phyloP scores from a whole-genome alignment of 306 rosid genomes.

The Elaeagnus macrophylla region DNA sequence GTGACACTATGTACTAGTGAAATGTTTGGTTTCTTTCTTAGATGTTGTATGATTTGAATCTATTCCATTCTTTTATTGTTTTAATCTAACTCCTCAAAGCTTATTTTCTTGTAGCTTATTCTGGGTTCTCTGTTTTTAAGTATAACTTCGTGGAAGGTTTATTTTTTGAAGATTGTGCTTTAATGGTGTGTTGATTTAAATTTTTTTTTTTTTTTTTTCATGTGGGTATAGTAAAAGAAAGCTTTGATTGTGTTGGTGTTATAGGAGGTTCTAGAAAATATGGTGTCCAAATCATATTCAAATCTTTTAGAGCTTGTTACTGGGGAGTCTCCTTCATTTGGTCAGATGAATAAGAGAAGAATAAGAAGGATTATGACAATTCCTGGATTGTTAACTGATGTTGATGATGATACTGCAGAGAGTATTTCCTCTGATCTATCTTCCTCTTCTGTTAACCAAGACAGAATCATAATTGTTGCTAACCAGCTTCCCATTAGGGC shows the following conservation, averaged over 20 bases:
- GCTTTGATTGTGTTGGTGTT: conserved; percentile 10
- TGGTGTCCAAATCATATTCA: conserved; percentile 68
- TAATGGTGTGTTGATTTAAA: too few relatives aligned
- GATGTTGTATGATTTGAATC: conserved; percentile 47
- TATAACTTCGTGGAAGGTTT: conserved; percentile 3
- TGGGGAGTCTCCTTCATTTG: conserved; percentile 52
- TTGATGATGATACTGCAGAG: conserved; percentile 52
- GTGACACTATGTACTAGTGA: conserved; percentile 34
- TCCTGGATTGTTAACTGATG: conserved; percentile 56
- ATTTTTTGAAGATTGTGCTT: conserved; percentile 14
- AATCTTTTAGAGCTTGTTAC: conserved; percentile 65
- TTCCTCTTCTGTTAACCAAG: conserved; percentile 39
- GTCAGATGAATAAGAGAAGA: conserved; percentile 38
- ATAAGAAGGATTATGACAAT: conserved; percentile 69
- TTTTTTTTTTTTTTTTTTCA: conserved; percentile 12
- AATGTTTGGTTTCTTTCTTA: conserved; percentile 28
- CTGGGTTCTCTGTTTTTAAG: background rate
- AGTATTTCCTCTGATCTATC: conserved; percentile 51
- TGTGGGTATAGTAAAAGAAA: conserved; percentile 17
- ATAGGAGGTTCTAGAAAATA: background rate
- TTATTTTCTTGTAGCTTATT: conserved; percentile 16
- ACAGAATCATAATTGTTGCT: conserved; percentile 65
- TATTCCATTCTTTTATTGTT: conserved; percentile 30
- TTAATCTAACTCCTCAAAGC: conserved; percentile 36
- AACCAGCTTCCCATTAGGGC: conserved; percentile 77